Conservation (phyloP, 768 basidiomycete species). For the Amanita thiersii region DNA sequence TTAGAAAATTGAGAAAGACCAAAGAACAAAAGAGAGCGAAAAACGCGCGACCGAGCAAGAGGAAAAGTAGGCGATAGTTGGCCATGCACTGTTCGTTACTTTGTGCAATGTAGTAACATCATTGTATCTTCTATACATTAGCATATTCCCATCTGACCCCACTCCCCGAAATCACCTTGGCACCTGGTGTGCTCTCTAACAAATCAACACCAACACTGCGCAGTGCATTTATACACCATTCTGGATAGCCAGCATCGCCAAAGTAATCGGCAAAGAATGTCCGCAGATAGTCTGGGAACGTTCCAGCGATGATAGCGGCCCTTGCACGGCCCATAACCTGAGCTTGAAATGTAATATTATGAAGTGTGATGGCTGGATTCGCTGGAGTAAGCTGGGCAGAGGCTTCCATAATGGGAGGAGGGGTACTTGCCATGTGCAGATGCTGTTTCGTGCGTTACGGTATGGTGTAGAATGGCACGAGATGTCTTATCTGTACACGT, state of each 20-base stretch:
- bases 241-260: constrained; percentile 68
- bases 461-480: constrained; percentile 70
- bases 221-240: constrained; percentile 85
- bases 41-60: constrained; percentile 66
- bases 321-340: constrained; percentile 81
- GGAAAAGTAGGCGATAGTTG: constrained; percentile 34
- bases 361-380: constrained; percentile 62
- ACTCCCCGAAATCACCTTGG: constrained; percentile 47
- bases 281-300: constrained; percentile 71
- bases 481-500: constrained; percentile 65
- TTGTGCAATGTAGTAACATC: neutral
- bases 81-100: constrained; percentile 1
- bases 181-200: constrained; percentile 41
- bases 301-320: constrained; percentile 69
- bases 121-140: constrained; percentile 16
- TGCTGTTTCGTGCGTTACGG: constrained; percentile 70
- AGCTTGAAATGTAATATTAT: constrained; percentile 83
- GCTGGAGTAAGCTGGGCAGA: constrained; percentile 10
- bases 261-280: constrained; percentile 77
- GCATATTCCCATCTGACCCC: constrained; percentile 83
- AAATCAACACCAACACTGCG: constrained; percentile 79
- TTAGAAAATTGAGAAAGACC: constrained; percentile 65
- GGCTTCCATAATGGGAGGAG: neutral
- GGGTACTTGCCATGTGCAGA: constrained; percentile 68
- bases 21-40: constrained; percentile 63